Evolutionary conservation across 2,329 filamentous ascomycete genomes (phyloP).

Genomic region (Colletotrichum tamarilloi): DNA sequence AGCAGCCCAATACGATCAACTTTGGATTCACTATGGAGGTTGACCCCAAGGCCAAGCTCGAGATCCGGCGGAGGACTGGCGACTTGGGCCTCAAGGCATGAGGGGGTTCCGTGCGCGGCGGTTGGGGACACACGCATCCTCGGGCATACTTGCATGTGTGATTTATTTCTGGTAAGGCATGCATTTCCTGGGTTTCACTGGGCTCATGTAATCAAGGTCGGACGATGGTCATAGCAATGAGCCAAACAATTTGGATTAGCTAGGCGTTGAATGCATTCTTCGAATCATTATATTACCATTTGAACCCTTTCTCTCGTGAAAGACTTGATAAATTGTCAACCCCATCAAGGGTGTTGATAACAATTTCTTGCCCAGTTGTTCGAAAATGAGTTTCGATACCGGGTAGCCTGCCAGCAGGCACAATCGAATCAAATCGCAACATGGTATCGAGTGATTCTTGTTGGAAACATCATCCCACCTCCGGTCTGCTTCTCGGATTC

Average conservation of each 20-base stretch:
- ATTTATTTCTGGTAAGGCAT: neutral
- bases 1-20: constrained; percentile 1
- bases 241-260: constrained; percentile 27
- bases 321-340: accelerated
- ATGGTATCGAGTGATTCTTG: neutral
- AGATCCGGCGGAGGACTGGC: constrained; percentile 27
- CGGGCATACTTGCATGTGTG: neutral
- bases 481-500: too few relatives aligned
- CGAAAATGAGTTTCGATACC: neutral
- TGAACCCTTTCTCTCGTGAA: neutral
- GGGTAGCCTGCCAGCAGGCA: neutral
- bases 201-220: constrained; percentile 5
- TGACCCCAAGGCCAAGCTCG: constrained; percentile 27
- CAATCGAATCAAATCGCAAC: neutral
- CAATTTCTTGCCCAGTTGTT: too few relatives aligned
- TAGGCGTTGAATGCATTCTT: constrained; percentile 10
- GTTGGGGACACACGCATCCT: neutral
- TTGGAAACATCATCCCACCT: neutral
- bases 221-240: constrained; percentile 26
- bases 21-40: constrained; percentile 30
- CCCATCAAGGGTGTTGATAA: too few relatives aligned
- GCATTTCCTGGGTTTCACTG: neutral
- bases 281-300: neutral
- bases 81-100: constrained; percentile 28
- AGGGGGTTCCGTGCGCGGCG: neutral